These are phyloP conservation scores for Elasticomyces elasticus DNA, from an alignment of 495 filamentous ascomycete genomes.

Conservation along the genomic window DNA sequence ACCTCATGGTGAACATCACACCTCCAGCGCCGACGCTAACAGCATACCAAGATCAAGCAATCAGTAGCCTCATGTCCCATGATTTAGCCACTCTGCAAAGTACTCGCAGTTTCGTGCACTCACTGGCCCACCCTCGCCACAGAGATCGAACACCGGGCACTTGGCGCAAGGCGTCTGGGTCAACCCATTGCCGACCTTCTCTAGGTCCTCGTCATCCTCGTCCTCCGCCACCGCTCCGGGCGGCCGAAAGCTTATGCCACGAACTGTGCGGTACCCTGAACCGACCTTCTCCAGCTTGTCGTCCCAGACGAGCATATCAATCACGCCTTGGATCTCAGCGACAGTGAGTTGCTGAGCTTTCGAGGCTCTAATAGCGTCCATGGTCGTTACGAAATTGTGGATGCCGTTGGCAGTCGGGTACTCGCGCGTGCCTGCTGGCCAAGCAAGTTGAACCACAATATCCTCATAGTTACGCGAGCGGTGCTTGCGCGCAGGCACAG, in stretches of 20 bases:
- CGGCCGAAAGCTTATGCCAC: slow-evolving; percentile 30
- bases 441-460: slow-evolving; percentile 42
- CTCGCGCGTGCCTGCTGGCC: slow-evolving; percentile 54
- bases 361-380: slow-evolving; percentile 36
- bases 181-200: slow-evolving; percentile 48
- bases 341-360: slow-evolving; percentile 55
- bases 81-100: slow-evolving; percentile 28
- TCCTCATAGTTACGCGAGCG: slow-evolving; percentile 29
- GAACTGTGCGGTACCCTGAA: slow-evolving; percentile 22
- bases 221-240: slow-evolving; percentile 37
- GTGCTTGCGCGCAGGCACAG: neutral
- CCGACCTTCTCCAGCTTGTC: slow-evolving; percentile 51
- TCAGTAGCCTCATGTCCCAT: neutral
- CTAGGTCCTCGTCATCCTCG: slow-evolving; percentile 36
- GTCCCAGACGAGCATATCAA: slow-evolving; percentile 80
- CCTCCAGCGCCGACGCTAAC: slow-evolving; percentile 10
- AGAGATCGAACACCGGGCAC: slow-evolving; percentile 90
- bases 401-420: slow-evolving; percentile 73
- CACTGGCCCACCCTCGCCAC: slow-evolving; percentile 77
- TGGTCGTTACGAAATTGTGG: slow-evolving; percentile 56
- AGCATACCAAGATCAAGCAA: neutral
- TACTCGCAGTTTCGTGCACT: slow-evolving; percentile 86
- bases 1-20: neutral
- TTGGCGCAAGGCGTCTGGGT: slow-evolving; percentile 82
- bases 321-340: slow-evolving; percentile 65